Percentiles rank a stretch among this genome's conserved stretches.
Evolutionary conservation across 495 filamentous ascomycete species (phyloP).

Genomic region (Penicillium crystallinum): DNA sequence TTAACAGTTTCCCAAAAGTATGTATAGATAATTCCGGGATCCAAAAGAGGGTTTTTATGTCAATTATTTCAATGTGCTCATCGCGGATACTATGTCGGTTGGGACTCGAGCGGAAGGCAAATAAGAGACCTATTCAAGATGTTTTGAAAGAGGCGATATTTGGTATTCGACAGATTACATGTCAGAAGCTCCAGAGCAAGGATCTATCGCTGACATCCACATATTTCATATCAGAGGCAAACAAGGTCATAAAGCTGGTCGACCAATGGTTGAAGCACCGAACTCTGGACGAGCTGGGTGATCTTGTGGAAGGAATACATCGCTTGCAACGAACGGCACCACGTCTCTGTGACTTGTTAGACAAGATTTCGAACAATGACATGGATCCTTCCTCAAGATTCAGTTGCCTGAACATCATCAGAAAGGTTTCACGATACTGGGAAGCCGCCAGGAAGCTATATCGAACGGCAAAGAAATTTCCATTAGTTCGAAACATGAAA

Average conservation of each 20-base stretch:
- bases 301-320: slow-evolving; percentile 9
- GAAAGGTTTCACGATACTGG: slow-evolving; percentile 15
- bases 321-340: slow-evolving; percentile 1
- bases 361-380: slow-evolving; percentile 3
- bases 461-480: slow-evolving; percentile 11
- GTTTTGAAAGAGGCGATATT: slow-evolving; percentile 5
- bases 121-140: slow-evolving; percentile 7
- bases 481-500: slow-evolving; percentile 14
- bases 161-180: no score
- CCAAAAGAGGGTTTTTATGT: neutral
- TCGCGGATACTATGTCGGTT: slow-evolving; percentile 10
- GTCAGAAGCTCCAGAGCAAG: neutral
- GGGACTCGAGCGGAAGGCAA: slow-evolving; percentile 2
- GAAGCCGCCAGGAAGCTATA: slow-evolving; percentile 8
- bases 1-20: no score
- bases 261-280: slow-evolving; percentile 8
- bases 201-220: neutral
- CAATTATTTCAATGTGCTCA: slow-evolving; percentile 9
- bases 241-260: slow-evolving; percentile 10
- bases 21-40: no score
- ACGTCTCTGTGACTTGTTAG: neutral
- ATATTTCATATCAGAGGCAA: slow-evolving; percentile 7
- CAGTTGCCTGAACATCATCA: slow-evolving; percentile 9
- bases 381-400: slow-evolving; percentile 1
- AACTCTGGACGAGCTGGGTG: neutral